Evolutionary conservation across 2,329 filamentous ascomycete genomes (phyloP), one percentile per base, ranked within the genome.

Genomic region (Stemphylium vesicarium): DNA sequence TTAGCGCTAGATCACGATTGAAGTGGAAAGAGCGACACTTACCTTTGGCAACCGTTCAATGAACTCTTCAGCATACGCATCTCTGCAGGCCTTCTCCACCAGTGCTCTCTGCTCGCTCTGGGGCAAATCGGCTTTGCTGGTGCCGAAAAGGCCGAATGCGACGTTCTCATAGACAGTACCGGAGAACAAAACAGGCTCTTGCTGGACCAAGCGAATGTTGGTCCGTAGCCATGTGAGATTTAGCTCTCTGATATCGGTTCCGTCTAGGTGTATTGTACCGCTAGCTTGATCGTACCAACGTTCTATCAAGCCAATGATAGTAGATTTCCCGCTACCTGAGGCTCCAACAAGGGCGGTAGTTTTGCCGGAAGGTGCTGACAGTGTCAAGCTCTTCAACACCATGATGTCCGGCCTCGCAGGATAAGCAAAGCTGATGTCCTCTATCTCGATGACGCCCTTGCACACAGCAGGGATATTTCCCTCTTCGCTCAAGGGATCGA

Each of bases 1-100:
- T 64, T 38, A 61, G 57, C 38, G 11, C 20, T 20, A 4, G 20
- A 20, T 20, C 4, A 26, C 18, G 53, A 32, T 16, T 4, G 18
- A 22, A 16, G 18, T 13, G 4, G 31, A 74, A 31, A 10, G 13
- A 24, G 8, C 8, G 18, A 5, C 22, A 20, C 62, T 11, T 69
- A 75, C 50, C 58, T 75, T 63, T 6, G 70, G 70, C 11, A 98
- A 82, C 16, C 81, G 77, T 1, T 81, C 83, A 60, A 98, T 88
- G 70, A 98, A 98, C 58, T 96, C 92, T 68, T 97, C 92, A 1
- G 94, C 94, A 66, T 97, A 96, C n/a, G 94, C 90, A 82, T 90
- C 94, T 74, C 87, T 90, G 8, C 94, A 91, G 11, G 95, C 94
- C 39, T 90, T 85, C 43, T 89, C 82, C 16, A 97, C 84, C 9